Conservation (phyloP, 2,329 filamentous ascomycete genomes). For the Fusarium setosum region DNA sequence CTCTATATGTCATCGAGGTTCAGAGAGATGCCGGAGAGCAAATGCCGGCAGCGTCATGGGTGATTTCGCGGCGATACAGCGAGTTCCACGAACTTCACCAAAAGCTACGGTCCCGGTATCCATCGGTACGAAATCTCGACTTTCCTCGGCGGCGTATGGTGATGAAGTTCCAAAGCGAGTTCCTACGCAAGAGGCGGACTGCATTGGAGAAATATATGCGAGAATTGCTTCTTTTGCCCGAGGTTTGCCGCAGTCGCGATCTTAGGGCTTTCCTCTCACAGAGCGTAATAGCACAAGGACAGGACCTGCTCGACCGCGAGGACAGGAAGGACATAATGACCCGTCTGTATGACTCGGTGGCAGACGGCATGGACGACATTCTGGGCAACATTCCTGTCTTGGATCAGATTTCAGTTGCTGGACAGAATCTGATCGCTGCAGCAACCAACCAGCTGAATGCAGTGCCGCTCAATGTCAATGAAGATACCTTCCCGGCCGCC, state of each 20-base stretch:
- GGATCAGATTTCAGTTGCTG: slow-evolving; percentile 91
- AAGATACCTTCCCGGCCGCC: slow-evolving; percentile 64
- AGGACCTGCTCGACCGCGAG: slow-evolving; percentile 67
- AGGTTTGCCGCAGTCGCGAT: slow-evolving; percentile 94
- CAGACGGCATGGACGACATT: slow-evolving; percentile 98
- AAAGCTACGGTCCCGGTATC: slow-evolving; percentile 83
- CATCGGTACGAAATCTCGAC: slow-evolving; percentile 88
- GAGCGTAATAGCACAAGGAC: slow-evolving; percentile 77
- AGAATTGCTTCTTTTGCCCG: slow-evolving; percentile 85
- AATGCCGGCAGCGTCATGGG: slow-evolving; percentile 96
- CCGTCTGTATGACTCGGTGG: slow-evolving; percentile 94
- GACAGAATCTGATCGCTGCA: slow-evolving; percentile 88
- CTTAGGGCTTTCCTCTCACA: slow-evolving; percentile 93
- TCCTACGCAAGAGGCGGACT: slow-evolving; percentile 86
- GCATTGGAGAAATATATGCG: slow-evolving; percentile 88
- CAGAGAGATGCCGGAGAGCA: slow-evolving; percentile 90
- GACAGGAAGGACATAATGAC: slow-evolving; percentile 90
- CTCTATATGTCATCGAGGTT: slow-evolving; percentile 93
- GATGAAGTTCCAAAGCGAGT: slow-evolving; percentile 96
- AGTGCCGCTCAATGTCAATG: slow-evolving; percentile 62
- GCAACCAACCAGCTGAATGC: slow-evolving; percentile 73
- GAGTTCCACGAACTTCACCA: slow-evolving; percentile 98
- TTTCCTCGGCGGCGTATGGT: slow-evolving; percentile 93
- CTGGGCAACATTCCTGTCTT: slow-evolving; percentile 95
- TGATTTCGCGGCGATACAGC: slow-evolving; percentile 91